Percentiles rank a stretch among this genome's conserved stretches.
Evolutionary conservation across 805 yeast genomes (phyloP).

Genomic region (Ogataea siamensis): DNA sequence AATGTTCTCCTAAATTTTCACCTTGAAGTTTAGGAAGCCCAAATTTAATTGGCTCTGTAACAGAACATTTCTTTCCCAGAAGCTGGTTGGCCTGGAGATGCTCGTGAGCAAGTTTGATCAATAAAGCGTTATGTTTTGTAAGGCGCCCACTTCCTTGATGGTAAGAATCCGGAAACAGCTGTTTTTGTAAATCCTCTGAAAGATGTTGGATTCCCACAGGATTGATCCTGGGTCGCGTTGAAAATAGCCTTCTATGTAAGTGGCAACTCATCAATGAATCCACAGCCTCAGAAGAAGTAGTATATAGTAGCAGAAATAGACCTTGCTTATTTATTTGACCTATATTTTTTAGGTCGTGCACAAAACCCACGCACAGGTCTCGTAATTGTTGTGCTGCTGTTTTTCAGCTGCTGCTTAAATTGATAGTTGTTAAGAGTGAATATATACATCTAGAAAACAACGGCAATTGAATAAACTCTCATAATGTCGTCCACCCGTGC

Average conservation of each 20-base stretch:
- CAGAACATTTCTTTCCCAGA: constrained; percentile 70
- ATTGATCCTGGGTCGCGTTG: constrained; percentile 52
- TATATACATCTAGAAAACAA: constrained; percentile 2
- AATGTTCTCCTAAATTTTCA: constrained; percentile 75
- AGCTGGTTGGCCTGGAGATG: constrained; percentile 63
- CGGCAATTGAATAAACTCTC: constrained; percentile 5
- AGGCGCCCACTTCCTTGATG: constrained; percentile 21
- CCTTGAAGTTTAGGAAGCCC: constrained; percentile 77
- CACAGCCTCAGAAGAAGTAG: neutral
- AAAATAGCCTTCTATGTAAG: neutral
- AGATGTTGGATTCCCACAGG: constrained; percentile 81
- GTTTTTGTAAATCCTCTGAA: constrained; percentile 54
- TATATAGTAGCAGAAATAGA: neutral
- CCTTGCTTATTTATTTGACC: neutral
- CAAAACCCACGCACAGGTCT: neutral
- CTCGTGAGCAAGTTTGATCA: constrained; percentile 53
- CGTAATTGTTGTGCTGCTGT: constrained; percentile 9
- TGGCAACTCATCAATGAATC: neutral
- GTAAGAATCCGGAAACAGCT: constrained; percentile 50
- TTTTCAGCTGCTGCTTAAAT: constrained; percentile 12
- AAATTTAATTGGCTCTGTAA: constrained; percentile 56
- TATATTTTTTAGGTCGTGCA: constrained; percentile 6
- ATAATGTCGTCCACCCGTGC: constrained; percentile 36
- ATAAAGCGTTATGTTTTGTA: constrained; percentile 32
- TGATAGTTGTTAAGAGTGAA: constrained; percentile 11